Percentiles rank a stretch among this genome's conserved stretches.
phyloP scores from a whole-genome alignment of 116 monocot species.

The Papilionanthe hybrid region DNA sequence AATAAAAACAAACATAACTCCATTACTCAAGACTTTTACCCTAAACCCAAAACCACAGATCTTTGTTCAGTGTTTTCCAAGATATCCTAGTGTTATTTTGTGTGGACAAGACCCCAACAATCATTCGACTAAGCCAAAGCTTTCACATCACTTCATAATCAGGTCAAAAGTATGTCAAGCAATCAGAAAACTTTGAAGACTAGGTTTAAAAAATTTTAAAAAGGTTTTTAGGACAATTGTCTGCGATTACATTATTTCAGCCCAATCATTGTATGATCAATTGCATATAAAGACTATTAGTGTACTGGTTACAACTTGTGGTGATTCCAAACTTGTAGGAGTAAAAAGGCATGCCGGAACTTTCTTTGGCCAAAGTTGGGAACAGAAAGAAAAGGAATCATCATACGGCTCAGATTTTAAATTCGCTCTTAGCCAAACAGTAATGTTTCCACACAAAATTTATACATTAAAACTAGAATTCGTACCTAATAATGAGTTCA shows the following conservation, averaged over 20 bases:
- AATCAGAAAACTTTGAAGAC: neutral
- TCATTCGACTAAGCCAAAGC: too few species aligned
- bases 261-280: neutral
- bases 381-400: neutral
- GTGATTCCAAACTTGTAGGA: conserved; percentile 2
- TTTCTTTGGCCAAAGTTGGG: neutral
- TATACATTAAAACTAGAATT: neutral
- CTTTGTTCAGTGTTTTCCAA: neutral
- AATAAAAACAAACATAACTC: neutral
- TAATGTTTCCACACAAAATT: neutral
- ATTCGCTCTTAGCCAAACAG: neutral
- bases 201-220: neutral
- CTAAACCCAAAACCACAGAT: neutral
- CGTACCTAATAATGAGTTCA: too few species aligned
- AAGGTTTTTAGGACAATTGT: neutral
- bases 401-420: neutral
- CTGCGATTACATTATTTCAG: neutral
- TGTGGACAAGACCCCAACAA: too few species aligned
- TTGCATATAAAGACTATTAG: neutral
- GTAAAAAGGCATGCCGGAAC: neutral
- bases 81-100: neutral
- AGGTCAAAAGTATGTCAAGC: neutral
- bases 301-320: neutral
- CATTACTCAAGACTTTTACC: neutral
- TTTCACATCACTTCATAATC: too few species aligned